Percentiles rank a stretch among this genome's conserved stretches.
phyloP scores from a whole-genome alignment of 805 yeast genomes.

The Starmerella bacillaris region DNA sequence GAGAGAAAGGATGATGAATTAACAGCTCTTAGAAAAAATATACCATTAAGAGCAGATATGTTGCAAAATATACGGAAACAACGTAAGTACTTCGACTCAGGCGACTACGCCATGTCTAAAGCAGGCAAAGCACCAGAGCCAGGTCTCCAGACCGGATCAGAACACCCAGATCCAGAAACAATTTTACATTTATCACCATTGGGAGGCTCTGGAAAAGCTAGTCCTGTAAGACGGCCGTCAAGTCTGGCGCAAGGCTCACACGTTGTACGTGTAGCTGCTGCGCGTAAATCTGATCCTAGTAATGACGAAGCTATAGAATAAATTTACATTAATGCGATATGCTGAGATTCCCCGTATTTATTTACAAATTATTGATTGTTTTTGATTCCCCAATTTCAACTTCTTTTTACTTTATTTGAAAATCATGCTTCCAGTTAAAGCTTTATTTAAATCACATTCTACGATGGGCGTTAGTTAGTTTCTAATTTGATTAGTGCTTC shows the following conservation, averaged over 20 bases:
- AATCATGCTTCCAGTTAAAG: too few species aligned
- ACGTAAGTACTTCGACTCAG: conserved; percentile 79
- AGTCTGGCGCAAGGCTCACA: conserved; percentile 13
- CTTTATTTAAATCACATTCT: too few species aligned
- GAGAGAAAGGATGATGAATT: conserved; percentile 1
- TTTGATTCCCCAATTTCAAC: too few species aligned
- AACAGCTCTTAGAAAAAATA: conserved; percentile 6
- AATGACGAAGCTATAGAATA: conserved; percentile 2
- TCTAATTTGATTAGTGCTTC: too few species aligned
- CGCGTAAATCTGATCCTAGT: conserved; percentile 1
- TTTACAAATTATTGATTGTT: too few species aligned
- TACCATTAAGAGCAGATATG: conserved; percentile 18
- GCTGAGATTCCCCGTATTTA: too few species aligned
- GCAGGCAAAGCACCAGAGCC: conserved; percentile 21
- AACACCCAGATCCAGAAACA: conserved; percentile 19
- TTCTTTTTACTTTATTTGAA: too few species aligned
- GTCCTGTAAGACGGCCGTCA: conserved; percentile 18
- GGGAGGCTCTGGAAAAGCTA: conserved; percentile 10
- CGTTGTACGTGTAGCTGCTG: conserved; percentile 8
- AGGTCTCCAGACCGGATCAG: conserved; percentile 16
- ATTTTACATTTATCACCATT: conserved; percentile 17
- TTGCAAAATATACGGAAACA: conserved; percentile 33
- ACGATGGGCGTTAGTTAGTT: too few species aligned
- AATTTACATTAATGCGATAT: not conserved
- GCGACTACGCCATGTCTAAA: conserved; percentile 70